Base-by-base conservation (phyloP, 176 grass and related monocot genomes). In the maize (Zea mays) region DNA sequence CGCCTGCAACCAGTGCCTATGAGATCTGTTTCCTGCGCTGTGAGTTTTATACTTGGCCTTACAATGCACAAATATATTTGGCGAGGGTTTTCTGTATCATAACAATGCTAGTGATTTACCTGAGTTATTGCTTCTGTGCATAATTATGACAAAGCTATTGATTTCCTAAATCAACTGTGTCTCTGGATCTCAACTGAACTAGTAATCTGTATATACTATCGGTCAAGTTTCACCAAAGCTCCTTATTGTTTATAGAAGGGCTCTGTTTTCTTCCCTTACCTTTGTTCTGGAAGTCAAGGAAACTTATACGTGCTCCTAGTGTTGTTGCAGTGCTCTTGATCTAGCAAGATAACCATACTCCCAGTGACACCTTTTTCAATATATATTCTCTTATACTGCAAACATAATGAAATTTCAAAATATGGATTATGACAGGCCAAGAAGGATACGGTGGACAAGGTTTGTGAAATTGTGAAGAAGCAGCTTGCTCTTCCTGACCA, bases 401-500 rank as follows among this genome's bases (percentile, higher is more conserved):
- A 21, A 57, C 46, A 59, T 68, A 48, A 44, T 17, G 9, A 2
- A 59, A 10, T 69, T 16, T 41, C 21, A 12, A 34, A 54, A 51
- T 45, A 39, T 78, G 39, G 33, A 27, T 8, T 67, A 19, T 38
- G 67, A 48, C 82, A 91, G 89, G 89, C 89, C 21, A 87, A 85
- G n/a, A 44, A 72, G 55, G 81, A 85, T 34, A 91, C 85, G 8
- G 89, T 91, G n/a, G 77, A 84, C 14, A 91, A 91, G 85, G 89
- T 91, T 47, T 91, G 89, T 69, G 73, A 77, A 20, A 91, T 91
- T 64, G 89, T 91, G 58, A 91, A 65, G 78, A 91, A 87, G 89
- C 89, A 91, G 69, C 83, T 91, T 72, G 89, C 89, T 63, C 72
- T 91, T 77, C 48, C 85, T 45, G 89, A 82, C 12, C 47, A 6